Conservation (phyloP, 805 yeast species). For the Priceomyces castillae region DNA sequence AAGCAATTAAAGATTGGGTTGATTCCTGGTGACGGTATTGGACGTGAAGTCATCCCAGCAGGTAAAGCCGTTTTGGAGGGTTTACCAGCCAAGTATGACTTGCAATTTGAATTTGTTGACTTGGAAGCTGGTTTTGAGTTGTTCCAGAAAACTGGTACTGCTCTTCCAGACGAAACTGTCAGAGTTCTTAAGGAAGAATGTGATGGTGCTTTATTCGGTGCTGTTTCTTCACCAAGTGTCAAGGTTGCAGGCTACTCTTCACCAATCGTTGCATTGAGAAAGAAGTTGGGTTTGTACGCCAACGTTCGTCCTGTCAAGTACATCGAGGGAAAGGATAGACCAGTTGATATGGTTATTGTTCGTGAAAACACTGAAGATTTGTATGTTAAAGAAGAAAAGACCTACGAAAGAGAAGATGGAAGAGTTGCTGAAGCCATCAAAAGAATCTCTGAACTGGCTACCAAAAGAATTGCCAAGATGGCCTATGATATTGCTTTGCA, state of each 20-base stretch:
- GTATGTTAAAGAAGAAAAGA: conserved; percentile 88
- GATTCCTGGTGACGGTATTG: conserved; percentile 98
- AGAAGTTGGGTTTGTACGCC: conserved; percentile 91
- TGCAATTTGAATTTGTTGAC: conserved; percentile 81
- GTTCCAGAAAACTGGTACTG: conserved; percentile 92
- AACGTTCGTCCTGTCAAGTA: conserved; percentile 97
- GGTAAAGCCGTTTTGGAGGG: conserved; percentile 85
- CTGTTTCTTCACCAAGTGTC: conserved; percentile 91
- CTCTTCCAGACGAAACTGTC: conserved; percentile 91
- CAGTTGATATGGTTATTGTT: conserved; percentile 96
- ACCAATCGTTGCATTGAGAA: conserved; percentile 97
- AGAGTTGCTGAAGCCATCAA: conserved; percentile 96
- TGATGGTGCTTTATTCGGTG: conserved; percentile 97
- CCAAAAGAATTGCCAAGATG: conserved; percentile 80
- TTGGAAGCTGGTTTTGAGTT: conserved; percentile 93
- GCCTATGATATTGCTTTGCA: conserved; percentile 91
- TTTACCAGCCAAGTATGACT: conserved; percentile 70
- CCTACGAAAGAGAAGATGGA: conserved; percentile 75
- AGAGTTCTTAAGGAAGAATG: conserved; percentile 72
- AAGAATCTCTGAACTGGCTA: conserved; percentile 88
- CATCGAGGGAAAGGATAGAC: conserved; percentile 79
- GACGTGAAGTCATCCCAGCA: conserved; percentile 96
- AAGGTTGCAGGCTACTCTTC: conserved; percentile 97
- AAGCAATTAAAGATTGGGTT: conserved; percentile 52
- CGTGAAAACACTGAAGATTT: conserved; percentile 98